A percentile compares a stretch with the other conserved stretches of the same genome.
phyloP scores from a whole-genome alignment of 2,329 filamentous ascomycete genomes.

The Colletotrichum echinochloae region DNA sequence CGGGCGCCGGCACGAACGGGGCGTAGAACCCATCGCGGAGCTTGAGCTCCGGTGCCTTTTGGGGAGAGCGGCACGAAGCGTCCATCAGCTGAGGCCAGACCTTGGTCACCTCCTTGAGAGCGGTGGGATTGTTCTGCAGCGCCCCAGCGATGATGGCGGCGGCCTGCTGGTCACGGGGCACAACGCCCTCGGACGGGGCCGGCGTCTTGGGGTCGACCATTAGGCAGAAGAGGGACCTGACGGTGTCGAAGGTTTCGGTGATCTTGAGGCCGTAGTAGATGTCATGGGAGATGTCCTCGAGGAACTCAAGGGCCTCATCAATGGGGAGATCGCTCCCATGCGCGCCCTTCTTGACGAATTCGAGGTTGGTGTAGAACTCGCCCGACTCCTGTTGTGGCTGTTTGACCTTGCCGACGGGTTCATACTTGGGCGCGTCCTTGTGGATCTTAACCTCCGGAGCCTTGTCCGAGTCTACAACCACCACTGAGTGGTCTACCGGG shows the following conservation, averaged over 20 bases:
- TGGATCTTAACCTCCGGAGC: slow-evolving; percentile 52
- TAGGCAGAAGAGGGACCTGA: slow-evolving; percentile 69
- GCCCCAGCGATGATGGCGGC: slow-evolving; percentile 68
- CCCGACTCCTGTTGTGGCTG: slow-evolving; percentile 56
- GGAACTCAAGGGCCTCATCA: slow-evolving; percentile 64
- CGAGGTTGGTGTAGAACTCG: slow-evolving; percentile 41
- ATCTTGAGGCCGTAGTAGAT: slow-evolving; percentile 77
- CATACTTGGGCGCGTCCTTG: slow-evolving; percentile 67
- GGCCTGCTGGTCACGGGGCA: slow-evolving; percentile 62
- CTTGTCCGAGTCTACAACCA: slow-evolving; percentile 65
- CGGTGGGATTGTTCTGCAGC: slow-evolving; percentile 74
- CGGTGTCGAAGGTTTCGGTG: slow-evolving; percentile 64
- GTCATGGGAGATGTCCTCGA: slow-evolving; percentile 75
- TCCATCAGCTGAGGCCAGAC: slow-evolving; percentile 59
- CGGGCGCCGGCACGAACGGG: slow-evolving; percentile 50
- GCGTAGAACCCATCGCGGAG: slow-evolving; percentile 57
- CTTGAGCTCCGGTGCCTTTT: slow-evolving; percentile 32
- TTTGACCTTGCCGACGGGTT: slow-evolving; percentile 68
- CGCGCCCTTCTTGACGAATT: slow-evolving; percentile 42
- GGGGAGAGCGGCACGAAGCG: slow-evolving; percentile 50
- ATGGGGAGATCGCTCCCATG: slow-evolving; percentile 50
- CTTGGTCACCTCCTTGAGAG: slow-evolving; percentile 63
- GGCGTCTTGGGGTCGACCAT: slow-evolving; percentile 52
- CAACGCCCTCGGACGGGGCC: slow-evolving; percentile 43
- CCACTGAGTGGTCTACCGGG: slow-evolving; percentile 63